Evolutionary conservation across 345 rosid species (phyloP), one percentile per base, ranked within the genome.

Genomic region (Salix purpurea): DNA sequence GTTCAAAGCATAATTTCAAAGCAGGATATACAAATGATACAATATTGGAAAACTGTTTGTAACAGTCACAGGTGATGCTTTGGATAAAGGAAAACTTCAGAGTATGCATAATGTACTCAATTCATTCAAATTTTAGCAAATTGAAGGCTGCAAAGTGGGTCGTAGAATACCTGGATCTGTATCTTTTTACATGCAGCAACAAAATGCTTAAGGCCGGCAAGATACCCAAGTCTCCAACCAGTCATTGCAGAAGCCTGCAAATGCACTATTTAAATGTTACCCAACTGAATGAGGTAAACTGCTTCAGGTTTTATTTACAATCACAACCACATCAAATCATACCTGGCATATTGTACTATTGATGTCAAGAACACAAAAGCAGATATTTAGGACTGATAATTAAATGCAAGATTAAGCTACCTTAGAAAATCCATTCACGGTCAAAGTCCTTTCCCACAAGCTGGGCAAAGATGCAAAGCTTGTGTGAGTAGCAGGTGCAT

Each of bases 381-480:
- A 65, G 18, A 65, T 26, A 66, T 66, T 16, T 37, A 13, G 11
- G 18, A 50, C 3, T n/a, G 39, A 70, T 16, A 50, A 48, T 42
- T 34, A 23, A 60, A 76, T 34, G 65, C 10, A 34, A 52, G 54
- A 58, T 64, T 44, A 48, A 56, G 16, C 79, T 87, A 96, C 99
- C 98, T 96, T 96, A 14, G 97, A 96, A 83, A 96, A 96, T 37
- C 99, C 99, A 15, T 96, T 93, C 28, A 96, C 90, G 15, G 98
- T 96, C 76, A 96, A 83, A 72, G 98, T 96, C 86, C 97, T 94
- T 77, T 89, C 95, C 84, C 89, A 91, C 99, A 96, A 92, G 67
- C 91, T 88, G 3, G 97, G 98, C 78, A 96, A 85, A 78, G 98
- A 93, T 24, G 99, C 99, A 89, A 96, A 91, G 84, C 97, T 96